Evolutionary conservation across 768 basidiomycete species (phyloP), one percentile per base, ranked within the genome.

Genomic region (Mycena alexandri): DNA sequence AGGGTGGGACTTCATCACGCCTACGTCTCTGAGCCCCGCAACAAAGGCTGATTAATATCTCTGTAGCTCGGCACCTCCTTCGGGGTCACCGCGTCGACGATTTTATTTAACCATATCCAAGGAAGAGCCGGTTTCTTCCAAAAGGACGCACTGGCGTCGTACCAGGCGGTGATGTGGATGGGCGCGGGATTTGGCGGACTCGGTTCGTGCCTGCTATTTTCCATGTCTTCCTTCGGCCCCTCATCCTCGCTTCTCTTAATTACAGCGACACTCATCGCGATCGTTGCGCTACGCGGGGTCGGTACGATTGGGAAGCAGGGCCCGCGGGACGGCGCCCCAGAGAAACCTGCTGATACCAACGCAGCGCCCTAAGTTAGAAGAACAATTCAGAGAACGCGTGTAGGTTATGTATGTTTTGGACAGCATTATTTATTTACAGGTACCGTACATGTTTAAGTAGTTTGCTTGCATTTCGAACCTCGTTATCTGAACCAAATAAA

Each of bases 21-120:
- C n/a, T n/a, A n/a, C n/a, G n/a, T n/a, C n/a, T n/a, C n/a, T n/a
- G n/a, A n/a, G n/a, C n/a, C n/a, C n/a, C n/a, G n/a, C n/a, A n/a
- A n/a, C n/a, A n/a, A n/a, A n/a, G n/a, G n/a, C n/a, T n/a, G n/a
- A n/a, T n/a, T n/a, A n/a, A n/a, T n/a, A n/a, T 47, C 12, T 54
- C 50, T 24, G n/a, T 65, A 87, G 87, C 75, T 89, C 29, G 89
- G 88, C 11, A 82, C 83, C 0, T 80, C 86, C 16, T 81, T 90
- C 60, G 89, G 89, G 25, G 76, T 90, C 16, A 85, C 89, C 34
- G 77, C 89, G 33, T 81, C 84, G 22, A 89, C 89, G 22, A 87
- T 89, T 54, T 85, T 88, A 59, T 86, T 83, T 72, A 82, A 89
- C 68, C 69, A 77, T 3, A 81, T 82, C n/a, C 61, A 68, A 77